Percentiles rank a stretch among this genome's conserved stretches.
Conservation (phyloP, 306 rosid species). For the Trifolium fragiferum region DNA sequence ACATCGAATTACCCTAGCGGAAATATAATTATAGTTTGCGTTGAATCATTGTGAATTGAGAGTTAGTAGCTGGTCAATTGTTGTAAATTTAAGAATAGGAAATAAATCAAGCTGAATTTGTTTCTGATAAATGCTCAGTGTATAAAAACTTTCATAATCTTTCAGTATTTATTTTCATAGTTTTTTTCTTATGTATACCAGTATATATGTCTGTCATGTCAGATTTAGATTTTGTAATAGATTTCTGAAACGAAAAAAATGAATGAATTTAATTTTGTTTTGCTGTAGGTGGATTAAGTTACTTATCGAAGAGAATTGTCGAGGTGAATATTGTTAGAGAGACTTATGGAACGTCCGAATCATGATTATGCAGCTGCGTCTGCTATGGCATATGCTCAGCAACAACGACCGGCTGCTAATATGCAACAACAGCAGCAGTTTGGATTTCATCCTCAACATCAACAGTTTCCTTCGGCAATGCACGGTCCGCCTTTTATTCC, state of each 20-base stretch:
- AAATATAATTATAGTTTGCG: neutral
- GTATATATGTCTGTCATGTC: neutral
- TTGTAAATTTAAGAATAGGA: neutral
- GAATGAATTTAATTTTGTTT: conserved; percentile 14
- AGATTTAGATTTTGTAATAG: neutral
- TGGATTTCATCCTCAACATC: conserved; percentile 89
- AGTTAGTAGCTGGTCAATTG: neutral
- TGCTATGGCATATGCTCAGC: conserved; percentile 89
- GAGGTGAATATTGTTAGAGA: conserved; percentile 15
- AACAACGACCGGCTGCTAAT: conserved; percentile 68
- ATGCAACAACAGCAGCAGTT: conserved; percentile 74
- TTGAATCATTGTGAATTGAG: neutral
- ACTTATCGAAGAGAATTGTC: neutral
- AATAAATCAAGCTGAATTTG: neutral
- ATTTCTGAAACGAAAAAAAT: neutral
- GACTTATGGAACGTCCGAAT: conserved; percentile 75
- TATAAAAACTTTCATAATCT: neutral
- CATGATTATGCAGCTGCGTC: conserved; percentile 88
- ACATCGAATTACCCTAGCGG: neutral
- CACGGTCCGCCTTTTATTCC: conserved; percentile 86
- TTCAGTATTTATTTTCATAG: neutral
- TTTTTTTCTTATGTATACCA: too few species aligned
- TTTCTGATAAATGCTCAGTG: neutral
- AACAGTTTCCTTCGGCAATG: conserved; percentile 76
- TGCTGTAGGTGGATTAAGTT: conserved; percentile 40